Evolutionary conservation across 2,329 filamentous ascomycete species (phyloP), one percentile per base, ranked within the genome.

Genomic region (Penicillium sp.): DNA sequence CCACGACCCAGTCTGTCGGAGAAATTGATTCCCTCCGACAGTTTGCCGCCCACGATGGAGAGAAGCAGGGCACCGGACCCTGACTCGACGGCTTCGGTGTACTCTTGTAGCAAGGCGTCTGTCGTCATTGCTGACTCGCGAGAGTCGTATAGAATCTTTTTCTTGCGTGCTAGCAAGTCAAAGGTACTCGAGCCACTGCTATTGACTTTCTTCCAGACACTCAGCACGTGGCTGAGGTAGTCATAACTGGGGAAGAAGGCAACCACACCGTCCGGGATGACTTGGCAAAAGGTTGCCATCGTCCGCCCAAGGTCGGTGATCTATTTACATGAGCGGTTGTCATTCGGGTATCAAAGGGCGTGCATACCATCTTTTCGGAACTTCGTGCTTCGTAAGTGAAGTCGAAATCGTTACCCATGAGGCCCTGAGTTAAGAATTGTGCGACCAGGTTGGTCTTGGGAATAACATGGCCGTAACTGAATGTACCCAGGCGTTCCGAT

Each of bases 21-120:
- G 77, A 99, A 99, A 75, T 99, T 99, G 77, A 99, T 99, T 61
- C 94, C 94, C 75, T 99, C 94, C 54, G 91, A 96, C 76, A 99
- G 88, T 63, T 93, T 96, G 13, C 94, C 94, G 51, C 93, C 93
- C 2, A 99, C 88, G 3, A 99, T 92, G 50, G 91, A 92, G 24
- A 99, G 83, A 0, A 99, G 82, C 0, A 97, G 77, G 0, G 90
- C 93, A 0, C 92, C 92, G 45, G 82, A 80, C 2, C 72, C 80
- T 39, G 69, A 75, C 63, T 71, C 79, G 36, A 97, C 87, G 3
- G 88, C 86, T 22, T 82, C 74, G 7, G 84, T 85, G 71, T 97
- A 99, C 14, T 85, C 81, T 34, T 83, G 77, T 3, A 99, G 83
- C 0, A 92, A 81, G 5, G 88, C 84, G 38, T 97, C 91, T 2